A percentile compares a stretch with the other conserved stretches of the same genome.
phyloP scores from a whole-genome alignment of 352 stramenopile genomes.

The Blastocystis hominis region DNA sequence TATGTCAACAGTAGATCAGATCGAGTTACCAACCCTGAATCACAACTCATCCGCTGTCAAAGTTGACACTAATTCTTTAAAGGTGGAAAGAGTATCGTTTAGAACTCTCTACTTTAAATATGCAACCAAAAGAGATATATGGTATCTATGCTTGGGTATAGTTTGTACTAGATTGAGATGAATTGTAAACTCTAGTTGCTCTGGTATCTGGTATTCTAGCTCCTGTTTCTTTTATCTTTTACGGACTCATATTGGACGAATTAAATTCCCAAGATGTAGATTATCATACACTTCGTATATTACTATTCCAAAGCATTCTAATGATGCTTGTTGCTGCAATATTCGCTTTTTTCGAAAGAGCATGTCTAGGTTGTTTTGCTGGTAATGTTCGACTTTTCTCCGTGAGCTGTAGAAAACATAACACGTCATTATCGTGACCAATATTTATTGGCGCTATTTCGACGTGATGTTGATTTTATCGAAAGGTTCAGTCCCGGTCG shows the following conservation, averaged over 20 bases:
- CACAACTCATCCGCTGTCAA: too few relatives aligned
- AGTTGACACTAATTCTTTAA: too few relatives aligned
- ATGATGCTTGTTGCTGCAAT: neutral
- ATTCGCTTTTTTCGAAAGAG: neutral
- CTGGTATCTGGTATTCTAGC: neutral
- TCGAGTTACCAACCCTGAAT: too few relatives aligned
- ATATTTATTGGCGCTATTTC: neutral
- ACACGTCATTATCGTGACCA: neutral
- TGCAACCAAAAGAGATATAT: neutral
- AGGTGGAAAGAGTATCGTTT: neutral
- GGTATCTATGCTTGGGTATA: neutral
- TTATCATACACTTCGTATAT: neutral
- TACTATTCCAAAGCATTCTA: neutral
- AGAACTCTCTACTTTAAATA: neutral
- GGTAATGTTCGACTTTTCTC: neutral
- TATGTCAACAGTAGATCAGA: too few relatives aligned
- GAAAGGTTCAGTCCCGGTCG: constrained; percentile 5
- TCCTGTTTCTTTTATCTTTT: constrained; percentile 28
- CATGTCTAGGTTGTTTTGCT: constrained; percentile 1
- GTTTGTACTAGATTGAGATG: neutral
- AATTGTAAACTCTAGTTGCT: neutral
- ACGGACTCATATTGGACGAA: neutral
- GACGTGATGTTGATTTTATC: constrained; percentile 45
- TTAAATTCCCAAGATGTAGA: neutral
- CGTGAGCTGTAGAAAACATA: neutral